Base-by-base conservation (phyloP, 208 protist genomes). In the Pavlovales sp. region DNA sequence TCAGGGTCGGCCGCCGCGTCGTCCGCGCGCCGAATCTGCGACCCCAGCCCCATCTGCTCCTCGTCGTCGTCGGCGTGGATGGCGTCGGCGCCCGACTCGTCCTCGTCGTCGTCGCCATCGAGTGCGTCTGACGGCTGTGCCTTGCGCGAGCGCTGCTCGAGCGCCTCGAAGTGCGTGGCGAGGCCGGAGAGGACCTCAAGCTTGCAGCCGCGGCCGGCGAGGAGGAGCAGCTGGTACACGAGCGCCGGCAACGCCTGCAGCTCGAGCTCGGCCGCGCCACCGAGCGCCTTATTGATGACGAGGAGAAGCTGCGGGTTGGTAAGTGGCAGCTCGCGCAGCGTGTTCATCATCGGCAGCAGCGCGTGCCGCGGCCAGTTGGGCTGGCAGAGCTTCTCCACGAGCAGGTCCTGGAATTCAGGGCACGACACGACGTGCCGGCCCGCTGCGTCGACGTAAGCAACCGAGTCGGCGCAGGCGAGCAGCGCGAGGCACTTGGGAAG, bases 141-240 rank as follows among this genome's bases (percentile, higher is more conserved):
- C 44, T 7, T 20, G 44, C 57, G 57, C 57, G 57, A 5, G 14
- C 26, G 57, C 57, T 32, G 57, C 57, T 30, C 57, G 57, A 71
- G 57, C 57, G 57, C 57, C 14, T 71, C 57, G 32, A 71, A 71
- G 26, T 71, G 57, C 22, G 18, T 32, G 14, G 57, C 26, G 57
- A 71, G 57, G 57, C 57, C 57, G 57, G 22, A n/a, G 22, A 71
- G 57, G 18, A 71, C 57, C 57, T 71, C 57, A 28, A 71, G 46
- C 46, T 75, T 67, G 28, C 66, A 34, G 20, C 81, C 81, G 30
- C 66, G 46, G 22, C 32, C n/a, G n/a, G 44, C n/a, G 67, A 88
- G 84, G 18, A 88, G 41, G 26, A 88, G 84, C 42, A 88, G 84
- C 46, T 88, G 84, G 46, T 88, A 88, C 30, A 88, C 75, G 75